phyloP scores from a whole-genome alignment of 2,329 filamentous ascomycete species.

The Hypoxylon sp. region DNA sequence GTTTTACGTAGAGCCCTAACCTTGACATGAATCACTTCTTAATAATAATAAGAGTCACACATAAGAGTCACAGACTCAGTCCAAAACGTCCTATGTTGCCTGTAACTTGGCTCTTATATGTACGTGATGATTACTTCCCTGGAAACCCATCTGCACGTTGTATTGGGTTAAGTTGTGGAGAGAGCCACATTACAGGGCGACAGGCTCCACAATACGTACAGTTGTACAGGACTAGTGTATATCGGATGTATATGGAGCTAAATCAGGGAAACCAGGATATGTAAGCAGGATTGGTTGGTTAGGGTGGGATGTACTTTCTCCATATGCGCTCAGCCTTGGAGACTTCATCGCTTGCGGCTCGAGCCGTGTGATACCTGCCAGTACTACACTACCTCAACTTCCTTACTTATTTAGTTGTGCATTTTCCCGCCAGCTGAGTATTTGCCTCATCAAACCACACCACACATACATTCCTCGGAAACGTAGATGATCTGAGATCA shows the following conservation, averaged over 20 bases:
- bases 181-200: background rate
- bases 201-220: background rate
- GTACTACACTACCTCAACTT: slow-evolving; percentile 18
- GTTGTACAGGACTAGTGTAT: background rate
- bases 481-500: slow-evolving; percentile 8
- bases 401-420: background rate
- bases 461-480: background rate
- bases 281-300: slow-evolving; percentile 3
- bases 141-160: slow-evolving; percentile 7
- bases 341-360: slow-evolving; percentile 31
- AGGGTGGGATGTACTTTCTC: slow-evolving; percentile 12
- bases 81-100: slow-evolving; percentile 8
- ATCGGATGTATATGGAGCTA: slow-evolving; percentile 23
- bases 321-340: slow-evolving; percentile 27
- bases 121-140: slow-evolving; percentile 10
- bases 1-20: background rate
- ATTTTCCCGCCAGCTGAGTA: slow-evolving; percentile 7
- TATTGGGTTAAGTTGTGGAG: slow-evolving; percentile 18
- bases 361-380: slow-evolving; percentile 17
- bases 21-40: background rate
- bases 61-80: background rate
- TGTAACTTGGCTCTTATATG: background rate
- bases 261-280: slow-evolving; percentile 7
- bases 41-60: slow-evolving; percentile 11
- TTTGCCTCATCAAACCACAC: slow-evolving; percentile 13